A percentile compares a stretch with the other conserved stretches of the same genome.
These are phyloP conservation scores for Diddensiella transvaalensis DNA, from an alignment of 805 yeast genomes.

Conservation along the genomic window DNA sequence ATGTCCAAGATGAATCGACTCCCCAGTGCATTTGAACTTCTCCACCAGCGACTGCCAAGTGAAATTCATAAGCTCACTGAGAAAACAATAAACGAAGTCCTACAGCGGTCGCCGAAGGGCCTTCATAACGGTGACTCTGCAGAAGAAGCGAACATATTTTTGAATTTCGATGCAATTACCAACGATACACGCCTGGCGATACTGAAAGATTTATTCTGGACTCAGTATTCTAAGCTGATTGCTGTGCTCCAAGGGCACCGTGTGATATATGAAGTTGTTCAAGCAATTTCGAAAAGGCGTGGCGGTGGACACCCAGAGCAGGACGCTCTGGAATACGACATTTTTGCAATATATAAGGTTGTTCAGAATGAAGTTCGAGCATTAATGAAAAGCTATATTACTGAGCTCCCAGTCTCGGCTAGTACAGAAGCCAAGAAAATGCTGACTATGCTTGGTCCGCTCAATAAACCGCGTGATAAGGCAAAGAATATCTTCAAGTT, in stretches of 20 bases:
- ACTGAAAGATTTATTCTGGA: slow-evolving; percentile 66
- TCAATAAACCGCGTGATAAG: slow-evolving; percentile 7
- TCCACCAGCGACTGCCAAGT: slow-evolving; percentile 51
- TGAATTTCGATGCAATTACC: slow-evolving; percentile 35
- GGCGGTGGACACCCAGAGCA: slow-evolving; percentile 18
- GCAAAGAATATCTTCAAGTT: slow-evolving; percentile 22
- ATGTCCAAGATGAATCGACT: slow-evolving; percentile 59
- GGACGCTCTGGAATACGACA: slow-evolving; percentile 32
- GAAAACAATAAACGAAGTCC: slow-evolving; percentile 61
- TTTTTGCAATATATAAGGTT: slow-evolving; percentile 43
- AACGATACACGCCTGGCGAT: slow-evolving; percentile 52
- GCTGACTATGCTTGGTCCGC: slow-evolving; percentile 1
- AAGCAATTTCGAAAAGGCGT: slow-evolving; percentile 18
- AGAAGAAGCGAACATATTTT: slow-evolving; percentile 12
- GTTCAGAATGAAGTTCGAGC: slow-evolving; percentile 42
- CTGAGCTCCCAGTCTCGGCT: not conserved
- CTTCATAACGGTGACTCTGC: slow-evolving; percentile 27
- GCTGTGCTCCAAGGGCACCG: slow-evolving; percentile 68
- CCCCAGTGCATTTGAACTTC: slow-evolving; percentile 51
- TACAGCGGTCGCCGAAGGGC: slow-evolving; percentile 46
- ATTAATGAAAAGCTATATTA: slow-evolving; percentile 38
- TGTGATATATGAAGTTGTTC: slow-evolving; percentile 54
- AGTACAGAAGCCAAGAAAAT: slow-evolving; percentile 1
- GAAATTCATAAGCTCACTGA: slow-evolving; percentile 65
- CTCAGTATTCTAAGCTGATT: slow-evolving; percentile 60